A percentile compares a stretch with the other conserved stretches of the same genome.
These are phyloP conservation scores for Saitozyma sp. DNA, from an alignment of 768 basidiomycete species.

Conservation along the genomic window DNA sequence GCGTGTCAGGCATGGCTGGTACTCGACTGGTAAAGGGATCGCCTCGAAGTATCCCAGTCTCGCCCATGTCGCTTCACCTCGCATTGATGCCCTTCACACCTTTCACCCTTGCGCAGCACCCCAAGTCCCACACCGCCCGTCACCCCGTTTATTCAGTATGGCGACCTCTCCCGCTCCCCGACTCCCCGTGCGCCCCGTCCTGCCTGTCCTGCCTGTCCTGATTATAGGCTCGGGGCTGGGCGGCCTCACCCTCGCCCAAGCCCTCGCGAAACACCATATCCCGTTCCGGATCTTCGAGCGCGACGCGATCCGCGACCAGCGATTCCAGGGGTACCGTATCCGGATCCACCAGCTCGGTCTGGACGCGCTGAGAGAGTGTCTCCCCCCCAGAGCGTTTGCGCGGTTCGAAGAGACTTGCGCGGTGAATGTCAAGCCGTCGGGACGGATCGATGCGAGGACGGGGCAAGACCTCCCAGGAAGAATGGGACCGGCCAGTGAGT, in stretches of 20 bases:
- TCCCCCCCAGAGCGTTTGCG: slow-evolving; percentile 7
- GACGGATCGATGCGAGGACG: slow-evolving; percentile 9
- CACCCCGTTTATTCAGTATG: no score
- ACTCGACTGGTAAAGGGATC: no score
- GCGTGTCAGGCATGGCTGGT: no score
- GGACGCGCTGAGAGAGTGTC: slow-evolving; percentile 1
- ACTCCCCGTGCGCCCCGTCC: no score
- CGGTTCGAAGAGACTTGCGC: slow-evolving; percentile 18
- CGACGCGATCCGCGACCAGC: slow-evolving; percentile 1
- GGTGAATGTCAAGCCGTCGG: neutral
- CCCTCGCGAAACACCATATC: slow-evolving; percentile 13
- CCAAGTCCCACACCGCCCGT: no score
- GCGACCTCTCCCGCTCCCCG: no score
- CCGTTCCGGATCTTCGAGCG: slow-evolving; percentile 21
- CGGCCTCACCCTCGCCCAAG: slow-evolving; percentile 23
- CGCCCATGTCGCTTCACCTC: no score
- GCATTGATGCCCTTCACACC: no score
- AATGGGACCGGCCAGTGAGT: neutral
- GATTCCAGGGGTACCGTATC: slow-evolving; percentile 24
- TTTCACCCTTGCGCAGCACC: no score
- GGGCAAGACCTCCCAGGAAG: slow-evolving; percentile 8
- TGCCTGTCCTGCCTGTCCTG: slow-evolving; percentile 9
- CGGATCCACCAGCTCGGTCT: slow-evolving; percentile 9
- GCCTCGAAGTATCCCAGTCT: no score
- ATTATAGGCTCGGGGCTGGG: slow-evolving; percentile 25